phyloP scores from a whole-genome alignment of 2,329 filamentous ascomycete species.

The Sporothrix sp. region DNA sequence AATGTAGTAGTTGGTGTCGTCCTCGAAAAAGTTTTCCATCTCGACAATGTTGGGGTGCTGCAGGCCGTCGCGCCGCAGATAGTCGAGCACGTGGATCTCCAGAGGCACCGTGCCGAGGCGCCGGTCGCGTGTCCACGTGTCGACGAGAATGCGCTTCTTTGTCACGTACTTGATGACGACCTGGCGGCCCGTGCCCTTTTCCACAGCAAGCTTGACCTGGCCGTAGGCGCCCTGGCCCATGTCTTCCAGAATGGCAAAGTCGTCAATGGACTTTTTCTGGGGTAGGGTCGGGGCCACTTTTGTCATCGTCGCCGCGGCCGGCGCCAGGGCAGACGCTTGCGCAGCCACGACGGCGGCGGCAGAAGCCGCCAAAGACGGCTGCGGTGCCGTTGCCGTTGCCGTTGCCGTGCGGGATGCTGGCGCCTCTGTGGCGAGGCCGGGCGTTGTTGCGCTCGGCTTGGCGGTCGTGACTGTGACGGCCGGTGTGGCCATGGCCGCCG shows the following conservation, averaged over 20 bases:
- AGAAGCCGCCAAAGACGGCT: no score
- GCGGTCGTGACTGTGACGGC: slow-evolving; percentile 10
- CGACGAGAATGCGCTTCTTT: slow-evolving; percentile 89
- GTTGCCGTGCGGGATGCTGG: background rate
- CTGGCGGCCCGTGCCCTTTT: slow-evolving; percentile 71
- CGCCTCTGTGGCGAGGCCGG: background rate
- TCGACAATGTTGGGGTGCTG: slow-evolving; percentile 61
- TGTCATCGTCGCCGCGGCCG: background rate
- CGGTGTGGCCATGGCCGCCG: background rate
- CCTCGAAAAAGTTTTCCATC: slow-evolving; percentile 66
- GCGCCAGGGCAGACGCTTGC: background rate
- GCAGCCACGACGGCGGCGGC: no score
- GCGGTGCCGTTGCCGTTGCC: background rate
- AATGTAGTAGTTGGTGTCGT: slow-evolving; percentile 93
- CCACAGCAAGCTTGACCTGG: slow-evolving; percentile 87
- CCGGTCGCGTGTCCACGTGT: slow-evolving; percentile 95
- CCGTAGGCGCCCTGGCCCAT: slow-evolving; percentile 98
- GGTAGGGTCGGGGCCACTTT: slow-evolving; percentile 23
- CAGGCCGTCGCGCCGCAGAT: slow-evolving; percentile 64
- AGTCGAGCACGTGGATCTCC: slow-evolving; percentile 95
- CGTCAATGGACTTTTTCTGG: slow-evolving; percentile 73
- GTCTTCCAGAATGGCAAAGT: slow-evolving; percentile 89
- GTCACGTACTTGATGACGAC: slow-evolving; percentile 97
- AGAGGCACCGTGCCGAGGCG: slow-evolving; percentile 87
- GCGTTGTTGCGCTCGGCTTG: background rate